Conservation (phyloP, 176 grass and related monocot species). For the Leersia perrieri region DNA sequence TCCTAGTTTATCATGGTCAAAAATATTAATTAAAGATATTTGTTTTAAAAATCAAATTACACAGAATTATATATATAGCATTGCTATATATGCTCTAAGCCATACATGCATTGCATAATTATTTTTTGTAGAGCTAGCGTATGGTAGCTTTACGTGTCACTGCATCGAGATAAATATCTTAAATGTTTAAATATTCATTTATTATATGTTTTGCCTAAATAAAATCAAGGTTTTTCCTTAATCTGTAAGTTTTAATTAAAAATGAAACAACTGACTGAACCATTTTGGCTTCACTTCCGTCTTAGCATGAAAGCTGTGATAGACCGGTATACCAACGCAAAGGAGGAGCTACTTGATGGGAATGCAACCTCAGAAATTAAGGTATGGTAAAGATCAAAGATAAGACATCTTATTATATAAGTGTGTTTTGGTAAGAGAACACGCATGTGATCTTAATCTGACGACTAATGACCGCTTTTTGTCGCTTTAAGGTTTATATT, state of each 20-base stretch:
- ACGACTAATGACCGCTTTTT: neutral
- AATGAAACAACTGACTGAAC: constrained; percentile 2
- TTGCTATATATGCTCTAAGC: neutral
- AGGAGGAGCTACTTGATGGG: constrained; percentile 40
- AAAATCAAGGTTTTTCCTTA: neutral
- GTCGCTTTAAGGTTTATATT: neutral
- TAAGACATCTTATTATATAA: neutral
- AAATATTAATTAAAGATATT: neutral
- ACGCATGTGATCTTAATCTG: neutral
- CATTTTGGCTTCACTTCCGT: neutral
- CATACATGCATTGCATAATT: neutral
- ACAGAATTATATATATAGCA: neutral
- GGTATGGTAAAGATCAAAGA: constrained; percentile 37
- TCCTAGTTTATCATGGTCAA: neutral
- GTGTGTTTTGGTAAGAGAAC: neutral
- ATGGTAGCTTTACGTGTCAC: neutral
- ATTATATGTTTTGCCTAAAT: neutral
- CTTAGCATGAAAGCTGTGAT: constrained; percentile 67
- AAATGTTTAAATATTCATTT: neutral
- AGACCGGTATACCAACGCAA: constrained; percentile 57
- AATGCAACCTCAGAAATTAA: constrained; percentile 53
- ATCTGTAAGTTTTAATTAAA: neutral
- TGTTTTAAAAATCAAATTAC: neutral
- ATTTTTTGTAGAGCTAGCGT: neutral
- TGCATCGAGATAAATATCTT: neutral